Percentiles rank a stretch among this genome's conserved stretches.
Conservation (phyloP, 2,329 filamentous ascomycete genomes). For the Sordariomycetes sp. region DNA sequence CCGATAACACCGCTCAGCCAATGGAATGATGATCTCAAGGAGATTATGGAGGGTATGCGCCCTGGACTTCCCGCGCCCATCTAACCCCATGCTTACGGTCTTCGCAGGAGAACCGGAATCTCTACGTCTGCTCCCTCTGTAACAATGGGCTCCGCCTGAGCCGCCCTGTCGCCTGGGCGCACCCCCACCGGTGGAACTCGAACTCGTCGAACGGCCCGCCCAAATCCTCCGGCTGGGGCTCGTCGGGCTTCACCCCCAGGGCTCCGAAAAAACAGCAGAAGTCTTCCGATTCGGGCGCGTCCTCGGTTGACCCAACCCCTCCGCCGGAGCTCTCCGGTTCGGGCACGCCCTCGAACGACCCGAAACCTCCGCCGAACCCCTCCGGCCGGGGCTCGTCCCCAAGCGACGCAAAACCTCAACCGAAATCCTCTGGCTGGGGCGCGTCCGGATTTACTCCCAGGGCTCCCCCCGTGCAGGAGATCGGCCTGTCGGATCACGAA, state of each 20-base stretch:
- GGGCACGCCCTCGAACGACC: no score
- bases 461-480: no score
- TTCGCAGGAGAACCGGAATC: conserved; percentile 21
- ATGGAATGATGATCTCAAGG: conserved; percentile 28
- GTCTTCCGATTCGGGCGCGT: no score
- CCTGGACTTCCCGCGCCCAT: not conserved
- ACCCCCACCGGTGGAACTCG: not conserved
- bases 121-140: conserved; percentile 30
- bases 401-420: not conserved
- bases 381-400: not conserved
- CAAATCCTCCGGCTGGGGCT: not conserved
- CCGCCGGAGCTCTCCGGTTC: no score
- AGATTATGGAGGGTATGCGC: conserved; percentile 26
- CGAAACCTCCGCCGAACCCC: not conserved
- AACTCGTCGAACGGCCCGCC: not conserved
- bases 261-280: no score
- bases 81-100: not conserved
- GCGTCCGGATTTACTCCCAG: not conserved
- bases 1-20: not conserved
- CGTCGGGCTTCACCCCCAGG: not conserved
- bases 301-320: no score
- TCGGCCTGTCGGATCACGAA: not conserved
- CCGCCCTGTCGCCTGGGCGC: not conserved
- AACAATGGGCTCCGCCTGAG: not conserved
- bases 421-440: not conserved